Evolutionary conservation across 768 basidiomycete genomes (phyloP).

Genomic region (Phanerochaete sordida): DNA sequence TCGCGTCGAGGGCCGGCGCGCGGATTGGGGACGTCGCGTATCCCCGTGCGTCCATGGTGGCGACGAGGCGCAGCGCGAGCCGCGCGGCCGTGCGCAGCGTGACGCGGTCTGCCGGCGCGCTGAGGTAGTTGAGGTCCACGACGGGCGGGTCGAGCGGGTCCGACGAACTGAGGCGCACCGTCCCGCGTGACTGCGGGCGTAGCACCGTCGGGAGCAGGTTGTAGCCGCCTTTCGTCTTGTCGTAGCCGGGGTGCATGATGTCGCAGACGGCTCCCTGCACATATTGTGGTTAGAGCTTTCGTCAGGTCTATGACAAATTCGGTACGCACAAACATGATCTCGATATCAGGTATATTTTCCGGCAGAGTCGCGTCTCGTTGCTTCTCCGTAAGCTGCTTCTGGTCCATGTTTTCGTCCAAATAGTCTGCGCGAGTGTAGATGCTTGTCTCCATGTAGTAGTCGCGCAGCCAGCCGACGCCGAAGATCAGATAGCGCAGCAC

Average conservation of each 20-base stretch:
- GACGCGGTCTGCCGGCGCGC: neutral
- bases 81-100: neutral
- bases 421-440: neutral
- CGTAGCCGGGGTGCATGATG: neutral
- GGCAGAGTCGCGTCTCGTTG: neutral
- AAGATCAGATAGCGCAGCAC: neutral
- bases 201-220: neutral
- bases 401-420: neutral
- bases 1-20: neutral
- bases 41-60: neutral
- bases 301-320: neutral
- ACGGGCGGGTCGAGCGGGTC: neutral
- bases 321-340: neutral
- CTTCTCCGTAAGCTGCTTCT: neutral
- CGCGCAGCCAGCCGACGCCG: neutral
- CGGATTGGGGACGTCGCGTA: neutral
- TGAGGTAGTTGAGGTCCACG: neutral
- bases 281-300: neutral
- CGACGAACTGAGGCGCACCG: neutral
- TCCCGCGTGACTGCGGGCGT: neutral
- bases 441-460: neutral
- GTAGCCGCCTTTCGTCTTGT: neutral
- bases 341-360: slow-evolving; percentile 6
- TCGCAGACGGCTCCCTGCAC: neutral
- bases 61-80: neutral